phyloP scores from a whole-genome alignment of 2,329 filamentous ascomycete genomes.

The Exophiala mesophila region DNA sequence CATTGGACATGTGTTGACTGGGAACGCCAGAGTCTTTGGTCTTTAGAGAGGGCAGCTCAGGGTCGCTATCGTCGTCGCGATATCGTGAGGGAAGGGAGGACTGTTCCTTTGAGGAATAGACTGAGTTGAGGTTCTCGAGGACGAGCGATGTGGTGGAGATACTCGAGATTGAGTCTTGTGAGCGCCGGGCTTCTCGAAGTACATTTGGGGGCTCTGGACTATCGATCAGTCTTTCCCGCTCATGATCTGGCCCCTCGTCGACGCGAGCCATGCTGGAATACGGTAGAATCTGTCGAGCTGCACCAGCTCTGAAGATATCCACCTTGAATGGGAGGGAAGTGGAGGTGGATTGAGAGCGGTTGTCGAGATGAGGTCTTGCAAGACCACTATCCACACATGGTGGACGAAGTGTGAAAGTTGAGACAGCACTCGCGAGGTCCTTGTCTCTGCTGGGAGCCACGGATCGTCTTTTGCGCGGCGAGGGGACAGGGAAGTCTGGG shows the following conservation, averaged over 20 bases:
- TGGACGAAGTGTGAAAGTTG: slow-evolving; percentile 2
- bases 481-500: background rate
- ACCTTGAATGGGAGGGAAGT: slow-evolving; percentile 19
- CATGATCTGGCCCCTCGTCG: slow-evolving; percentile 4
- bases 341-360: slow-evolving; percentile 12
- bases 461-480: background rate
- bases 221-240: slow-evolving; percentile 16
- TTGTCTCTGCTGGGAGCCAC: background rate
- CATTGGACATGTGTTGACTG: slow-evolving; percentile 26
- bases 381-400: slow-evolving; percentile 15
- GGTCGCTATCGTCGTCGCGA: slow-evolving; percentile 29
- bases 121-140: slow-evolving; percentile 28
- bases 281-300: slow-evolving; percentile 5
- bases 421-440: slow-evolving; percentile 10
- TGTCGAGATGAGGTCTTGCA: background rate
- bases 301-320: slow-evolving; percentile 10
- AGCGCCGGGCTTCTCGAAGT: slow-evolving; percentile 5
- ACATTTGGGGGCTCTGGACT: slow-evolving; percentile 3
- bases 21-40: slow-evolving; percentile 13
- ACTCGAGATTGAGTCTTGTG: slow-evolving; percentile 25
- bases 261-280: slow-evolving; percentile 10
- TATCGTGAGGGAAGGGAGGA: slow-evolving; percentile 13
- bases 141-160: slow-evolving; percentile 29
- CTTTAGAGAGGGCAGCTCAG: slow-evolving; percentile 25
- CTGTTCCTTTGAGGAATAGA: slow-evolving; percentile 8